Conservation (phyloP, 306 rosid species). For the Morella rubra region DNA sequence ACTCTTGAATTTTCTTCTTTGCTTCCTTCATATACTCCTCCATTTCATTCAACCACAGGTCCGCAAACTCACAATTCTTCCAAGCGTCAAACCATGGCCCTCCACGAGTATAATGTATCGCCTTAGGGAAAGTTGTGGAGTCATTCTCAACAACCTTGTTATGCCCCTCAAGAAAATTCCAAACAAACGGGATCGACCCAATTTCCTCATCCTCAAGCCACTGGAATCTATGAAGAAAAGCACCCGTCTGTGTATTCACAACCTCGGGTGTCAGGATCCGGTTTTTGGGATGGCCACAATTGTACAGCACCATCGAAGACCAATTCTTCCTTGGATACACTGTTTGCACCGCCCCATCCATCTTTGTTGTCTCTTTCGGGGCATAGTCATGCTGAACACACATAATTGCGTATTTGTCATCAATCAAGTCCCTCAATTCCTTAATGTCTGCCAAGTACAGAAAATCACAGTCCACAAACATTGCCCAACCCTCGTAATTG, state of each 20-base stretch:
- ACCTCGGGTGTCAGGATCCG: constrained; percentile 46
- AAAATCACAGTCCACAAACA: constrained; percentile 79
- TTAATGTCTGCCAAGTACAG: constrained; percentile 59
- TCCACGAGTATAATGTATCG: constrained; percentile 71
- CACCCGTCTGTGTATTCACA: constrained; percentile 64
- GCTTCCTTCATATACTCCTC: constrained; percentile 44
- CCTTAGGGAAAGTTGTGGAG: constrained; percentile 51
- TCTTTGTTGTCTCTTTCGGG: constrained; percentile 68
- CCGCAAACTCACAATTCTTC: constrained; percentile 73
- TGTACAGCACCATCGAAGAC: constrained; percentile 77
- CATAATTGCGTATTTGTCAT: constrained; percentile 59
- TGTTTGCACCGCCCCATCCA: constrained; percentile 77
- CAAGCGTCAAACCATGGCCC: constrained; percentile 83
- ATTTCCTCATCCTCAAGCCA: constrained; percentile 73
- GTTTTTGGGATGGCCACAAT: constrained; percentile 68
- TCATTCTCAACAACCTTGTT: constrained; percentile 52
- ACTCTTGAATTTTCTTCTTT: constrained; percentile 32
- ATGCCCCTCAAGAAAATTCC: constrained; percentile 79
- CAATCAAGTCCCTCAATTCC: constrained; percentile 52
- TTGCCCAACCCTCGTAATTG: constrained; percentile 63
- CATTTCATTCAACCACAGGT: constrained; percentile 63
- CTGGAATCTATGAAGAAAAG: constrained; percentile 71
- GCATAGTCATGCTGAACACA: constrained; percentile 72
- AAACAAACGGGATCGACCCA: constrained; percentile 65
- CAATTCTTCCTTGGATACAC: constrained; percentile 74